Percentiles rank a stretch among this genome's conserved stretches.
Conservation (phyloP, 768 basidiomycete genomes). For the Mycena epipterygia region DNA sequence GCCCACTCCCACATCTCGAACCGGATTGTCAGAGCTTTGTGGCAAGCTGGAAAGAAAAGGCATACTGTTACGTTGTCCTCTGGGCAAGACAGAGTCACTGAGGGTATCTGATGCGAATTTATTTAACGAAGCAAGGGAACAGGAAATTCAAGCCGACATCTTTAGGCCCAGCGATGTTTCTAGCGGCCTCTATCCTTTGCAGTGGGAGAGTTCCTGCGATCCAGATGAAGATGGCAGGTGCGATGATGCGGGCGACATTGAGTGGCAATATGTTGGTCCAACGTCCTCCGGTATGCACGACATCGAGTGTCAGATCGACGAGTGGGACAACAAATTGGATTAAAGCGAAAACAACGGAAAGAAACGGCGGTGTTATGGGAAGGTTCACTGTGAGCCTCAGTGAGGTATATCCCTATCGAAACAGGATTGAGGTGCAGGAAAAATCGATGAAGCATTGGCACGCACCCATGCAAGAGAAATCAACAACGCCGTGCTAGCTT, state of each 20-base stretch:
- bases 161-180: slow-evolving; percentile 61
- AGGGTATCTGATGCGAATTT: slow-evolving; percentile 57
- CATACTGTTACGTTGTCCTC: slow-evolving; percentile 68
- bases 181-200: slow-evolving; percentile 56
- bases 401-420: slow-evolving; percentile 58
- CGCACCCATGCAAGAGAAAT: slow-evolving; percentile 66
- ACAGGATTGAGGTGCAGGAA: slow-evolving; percentile 6
- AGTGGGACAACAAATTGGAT: slow-evolving; percentile 52
- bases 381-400: slow-evolving; percentile 55
- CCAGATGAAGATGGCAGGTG: slow-evolving; percentile 58
- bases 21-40: slow-evolving; percentile 5
- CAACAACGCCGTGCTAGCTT: slow-evolving; percentile 44
- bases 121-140: slow-evolving; percentile 23
- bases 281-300: slow-evolving; percentile 37
- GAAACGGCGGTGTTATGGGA: slow-evolving; percentile 66
- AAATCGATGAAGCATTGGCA: slow-evolving; percentile 17
- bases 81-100: slow-evolving; percentile 64
- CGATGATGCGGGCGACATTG: slow-evolving; percentile 46
- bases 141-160: slow-evolving; percentile 55
- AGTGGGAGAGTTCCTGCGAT: slow-evolving; percentile 72
- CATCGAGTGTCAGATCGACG: slow-evolving; percentile 51
- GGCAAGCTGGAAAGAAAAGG: not conserved
- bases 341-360: slow-evolving; percentile 59
- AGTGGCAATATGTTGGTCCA: slow-evolving; percentile 37
- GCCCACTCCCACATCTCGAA: slow-evolving; percentile 71